Base-by-base conservation (phyloP, 331 rosid genomes). In the Quercus lobata region DNA sequence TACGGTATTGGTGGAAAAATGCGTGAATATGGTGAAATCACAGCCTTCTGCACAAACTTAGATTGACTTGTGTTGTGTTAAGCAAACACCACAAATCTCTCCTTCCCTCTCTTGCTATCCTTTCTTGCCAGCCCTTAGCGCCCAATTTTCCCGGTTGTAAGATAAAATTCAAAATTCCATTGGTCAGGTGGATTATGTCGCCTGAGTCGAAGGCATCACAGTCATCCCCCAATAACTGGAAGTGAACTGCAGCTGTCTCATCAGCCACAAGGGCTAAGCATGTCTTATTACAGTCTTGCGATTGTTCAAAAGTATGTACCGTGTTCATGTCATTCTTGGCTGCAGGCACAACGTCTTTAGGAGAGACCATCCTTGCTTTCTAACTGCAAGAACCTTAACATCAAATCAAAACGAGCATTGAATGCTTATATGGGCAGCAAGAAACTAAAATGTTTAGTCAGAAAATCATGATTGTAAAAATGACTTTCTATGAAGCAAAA, bases 141-240 rank as follows among this genome's bases (percentile, higher is more conserved):
- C n/a, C 10, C 92, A 87, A 79, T 72, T 82, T 76, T 68, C 81
- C 62, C 89, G 81, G 44, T 62, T 86, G 75, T 81, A 88, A 7
- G 98, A 91, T 84, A 94, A 94, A 24, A 41, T 41, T 41, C 46
- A 41, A 41, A 41, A 94, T 88, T 69, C 97, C 95, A 11, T 74
- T 82, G 8, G 63, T 30, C 58, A 89, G 72, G 27, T 32, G 46
- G 68, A 92, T 57, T 14, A 92, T 92, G 78, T 89, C 86, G 0
- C 94, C 83, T 0, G 89, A 79, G 85, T 90, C 86, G 0, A 89
- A 83, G 4, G 78, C 87, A 3, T 89, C 84, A 2, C 96, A 90
- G 82, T 94, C 97, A 12, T 88, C 85, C 27, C 90, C 95, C 97
- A 94, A 92, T 32, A 94, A 84, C 86, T 91, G 97, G 80, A 91